Conservation (phyloP, 352 stramenopile genomes). For the Globisporangium parvum region DNA sequence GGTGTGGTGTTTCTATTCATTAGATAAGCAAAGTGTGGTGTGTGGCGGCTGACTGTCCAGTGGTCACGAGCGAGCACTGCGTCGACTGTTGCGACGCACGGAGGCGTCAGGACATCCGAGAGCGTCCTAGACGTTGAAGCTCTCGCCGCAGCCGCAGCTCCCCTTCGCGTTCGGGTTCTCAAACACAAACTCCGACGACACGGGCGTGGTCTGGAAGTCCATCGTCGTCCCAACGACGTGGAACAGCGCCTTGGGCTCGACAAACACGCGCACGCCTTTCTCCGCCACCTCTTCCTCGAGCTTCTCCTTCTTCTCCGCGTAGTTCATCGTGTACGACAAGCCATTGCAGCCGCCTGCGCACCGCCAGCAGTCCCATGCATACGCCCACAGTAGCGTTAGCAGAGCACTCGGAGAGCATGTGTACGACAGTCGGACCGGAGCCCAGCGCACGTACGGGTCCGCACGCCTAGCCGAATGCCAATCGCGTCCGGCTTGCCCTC, state of each 20-base stretch:
- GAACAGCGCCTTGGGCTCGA: constrained; percentile 98
- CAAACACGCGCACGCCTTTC: constrained; percentile 94
- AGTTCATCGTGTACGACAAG: constrained; percentile 99
- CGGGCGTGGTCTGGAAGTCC: constrained; percentile 97
- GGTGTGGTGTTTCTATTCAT: not conserved
- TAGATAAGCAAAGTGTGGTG: constrained; percentile 4
- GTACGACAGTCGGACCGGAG: too few species aligned
- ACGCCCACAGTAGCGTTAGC: not conserved
- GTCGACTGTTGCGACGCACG: too few species aligned
- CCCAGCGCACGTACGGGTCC: constrained; percentile 75
- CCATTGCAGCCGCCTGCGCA: constrained; percentile 95
- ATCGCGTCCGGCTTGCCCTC: constrained; percentile 83
- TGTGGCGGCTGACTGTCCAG: not conserved
- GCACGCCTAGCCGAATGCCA: constrained; percentile 95
- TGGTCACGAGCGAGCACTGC: too few species aligned
- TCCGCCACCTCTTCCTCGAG: constrained; percentile 93
- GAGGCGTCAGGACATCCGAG: too few species aligned
- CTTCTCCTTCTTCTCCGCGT: constrained; percentile 93
- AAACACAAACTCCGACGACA: constrained; percentile 98
- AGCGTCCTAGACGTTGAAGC: constrained; percentile 95
- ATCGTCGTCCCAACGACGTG: constrained; percentile 98
- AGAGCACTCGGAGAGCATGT: too few species aligned
- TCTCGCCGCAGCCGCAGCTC: constrained; percentile 98
- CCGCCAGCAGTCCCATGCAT: not conserved
- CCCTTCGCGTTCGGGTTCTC: constrained; percentile 99